Evolutionary conservation across 495 filamentous ascomycete species (phyloP), one percentile per base, ranked within the genome.

Genomic region (Podospora conica): DNA sequence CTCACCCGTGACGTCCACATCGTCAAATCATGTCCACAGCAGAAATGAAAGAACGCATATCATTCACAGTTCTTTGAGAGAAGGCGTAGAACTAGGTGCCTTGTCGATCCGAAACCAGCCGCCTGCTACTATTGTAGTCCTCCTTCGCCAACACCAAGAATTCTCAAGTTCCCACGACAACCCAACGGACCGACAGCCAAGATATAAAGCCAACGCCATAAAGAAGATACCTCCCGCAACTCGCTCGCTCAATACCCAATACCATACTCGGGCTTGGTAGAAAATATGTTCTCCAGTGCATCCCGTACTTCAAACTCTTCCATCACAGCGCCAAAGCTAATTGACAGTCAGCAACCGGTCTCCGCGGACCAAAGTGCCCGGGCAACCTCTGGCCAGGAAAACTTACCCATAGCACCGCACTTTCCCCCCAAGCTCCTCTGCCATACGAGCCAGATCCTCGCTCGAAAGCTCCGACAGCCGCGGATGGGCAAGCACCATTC

Each of bases 291-390:
- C 69, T 88, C 88, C 60, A 98, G 73, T 28, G 92, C 93, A 78
- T 97, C 95, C 40, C 86, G 81, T 27, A 98, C 87, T 73, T 97
- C 94, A 70, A 95, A 96, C 72, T 97, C 92, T 71, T 97, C 94
- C 71, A 93, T 80, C 22, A 92, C 91, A 22, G 91, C 90, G 21
- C 91, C 91, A 69, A 94, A 93, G 10, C 90, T 93, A 70, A 10
- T 28, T 11, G 8, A 48, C 24, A n/a, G 57, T 76, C 64, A 75
- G 69, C 61, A 60, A 58, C 11, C 57, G 27, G n/a, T n/a, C n/a
- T n/a, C n/a, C n/a, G n/a, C 33, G 18, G 5, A n/a, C 33, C 21
- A 8, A 31, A 27, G 55, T 4, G 8, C 10, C 3, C n/a, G n/a
- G n/a, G n/a, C 20, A 58, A 27, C 0, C 9, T 18, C 27, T 27